Conservation (phyloP, 345 rosid species). For the Cochlearia excelsa region DNA sequence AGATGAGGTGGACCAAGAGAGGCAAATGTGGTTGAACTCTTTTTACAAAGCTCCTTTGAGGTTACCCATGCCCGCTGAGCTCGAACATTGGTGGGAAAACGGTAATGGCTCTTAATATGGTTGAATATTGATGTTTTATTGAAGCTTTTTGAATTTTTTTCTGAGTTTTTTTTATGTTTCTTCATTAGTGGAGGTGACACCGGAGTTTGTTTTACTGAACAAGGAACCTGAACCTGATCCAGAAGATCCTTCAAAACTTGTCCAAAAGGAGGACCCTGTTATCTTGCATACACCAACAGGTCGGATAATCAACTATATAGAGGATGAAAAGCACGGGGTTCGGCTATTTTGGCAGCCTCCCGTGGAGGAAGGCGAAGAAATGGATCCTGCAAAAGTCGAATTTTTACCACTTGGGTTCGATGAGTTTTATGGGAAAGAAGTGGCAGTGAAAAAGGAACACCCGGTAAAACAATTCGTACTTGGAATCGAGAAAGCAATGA, state of each 20-base stretch:
- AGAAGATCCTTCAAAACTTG: conserved; percentile 68
- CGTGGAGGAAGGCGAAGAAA: conserved; percentile 66
- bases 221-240: conserved; percentile 89
- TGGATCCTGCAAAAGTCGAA: conserved; percentile 57
- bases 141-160: neutral
- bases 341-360: conserved; percentile 90
- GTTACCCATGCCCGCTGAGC: conserved; percentile 94
- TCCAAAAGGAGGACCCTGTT: conserved; percentile 70
- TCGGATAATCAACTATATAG: conserved; percentile 69
- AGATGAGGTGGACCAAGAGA: conserved; percentile 83
- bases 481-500: conserved; percentile 49
- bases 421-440: conserved; percentile 73
- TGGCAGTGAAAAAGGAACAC: conserved; percentile 41
- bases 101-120: conserved; percentile 40
- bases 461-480: conserved; percentile 44
- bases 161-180: conserved; percentile 5
- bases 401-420: conserved; percentile 90
- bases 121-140: conserved; percentile 3
- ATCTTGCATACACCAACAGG: conserved; percentile 83
- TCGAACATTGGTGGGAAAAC: conserved; percentile 90
- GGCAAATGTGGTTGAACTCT: conserved; percentile 93
- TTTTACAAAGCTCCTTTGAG: conserved; percentile 88
- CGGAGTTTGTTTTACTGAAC: conserved; percentile 74
- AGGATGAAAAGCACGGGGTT: conserved; percentile 80
- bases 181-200: conserved; percentile 60